Base-by-base conservation (phyloP, 768 basidiomycete species). In the Leccinum rimulosum region DNA sequence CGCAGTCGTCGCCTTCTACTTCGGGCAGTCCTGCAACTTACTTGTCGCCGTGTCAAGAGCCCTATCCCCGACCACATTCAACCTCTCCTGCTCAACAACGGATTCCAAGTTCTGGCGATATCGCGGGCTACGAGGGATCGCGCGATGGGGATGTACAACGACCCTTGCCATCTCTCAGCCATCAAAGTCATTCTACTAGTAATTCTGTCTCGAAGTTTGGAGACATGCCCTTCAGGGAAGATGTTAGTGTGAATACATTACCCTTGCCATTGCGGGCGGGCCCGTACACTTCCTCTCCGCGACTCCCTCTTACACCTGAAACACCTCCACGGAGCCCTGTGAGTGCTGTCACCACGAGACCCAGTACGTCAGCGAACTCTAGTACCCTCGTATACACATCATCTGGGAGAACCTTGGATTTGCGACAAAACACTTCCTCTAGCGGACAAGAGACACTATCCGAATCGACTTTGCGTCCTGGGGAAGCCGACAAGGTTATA, bases 321-420 rank as follows among this genome's bases (percentile, higher is more conserved):
- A 76, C 77, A 6, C 84, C 87, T 28, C 85, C 87, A 51, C 82
- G 82, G 38, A 89, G 87, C 50, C 88, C 88, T 11, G 76, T 82
- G 55, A 85, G 80, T 61, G 79, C 82, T 45, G 73, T 74, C 47
- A 80, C 80, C 54, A 81, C 80, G 8, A 73, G 76, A 30, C 71
- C 74, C 52, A 64, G 69, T n/a, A 62, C 74, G 14, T 74, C 75
- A 38, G 68, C 78, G 31, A 73, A 69, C 60, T 66, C 66, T 55
- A 55, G 61, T 54, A 67, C 61, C 45, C 61, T 61, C 35, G 56
- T 68, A 51, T 69, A 73, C 31, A 59, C 68, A 36, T 64, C 73
- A 10, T 65, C 73, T 43, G 63, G 66, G 63, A 74, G 66, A 61
- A 66, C 56, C 60, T 63, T 62, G n/a, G 65, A 66, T 2, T 65